Base-by-base conservation (phyloP, 495 filamentous ascomycete genomes). In the Annulohypoxylon maeteangense region DNA sequence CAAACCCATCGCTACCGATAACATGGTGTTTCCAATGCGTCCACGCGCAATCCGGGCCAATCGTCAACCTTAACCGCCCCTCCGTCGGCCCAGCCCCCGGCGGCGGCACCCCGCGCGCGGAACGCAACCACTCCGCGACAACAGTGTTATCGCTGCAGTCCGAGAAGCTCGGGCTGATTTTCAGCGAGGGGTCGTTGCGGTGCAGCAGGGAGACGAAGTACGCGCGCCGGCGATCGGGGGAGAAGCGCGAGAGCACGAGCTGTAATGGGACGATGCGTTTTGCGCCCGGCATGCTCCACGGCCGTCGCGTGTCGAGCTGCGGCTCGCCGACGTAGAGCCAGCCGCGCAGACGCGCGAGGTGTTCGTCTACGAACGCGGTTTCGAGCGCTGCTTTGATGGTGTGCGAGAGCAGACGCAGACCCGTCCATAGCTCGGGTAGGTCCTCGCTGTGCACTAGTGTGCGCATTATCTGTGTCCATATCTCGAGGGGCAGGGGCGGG, bases 381-480 rank as follows among this genome's bases (percentile, higher is more conserved):
- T 70, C 68, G 25, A 70, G 23, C 18, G 68, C 68, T 0, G 68
- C 68, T 16, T 70, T 70, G 1, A 70, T 36, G 14, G 62, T 65
- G 42, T 65, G 68, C 8, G 68, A 70, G 3, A 65, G 55, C 8
- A 65, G 62, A 20, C 68, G 68, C 11, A 70, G 31, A 10, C 38
- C 34, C 6, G 31, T 31, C 68, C 68, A 70, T 4, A 60, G 55
- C 8, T 65, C 62, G 1, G 68, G 68, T 0, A 70, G 36, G 18
- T 70, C 68, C 11, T 61, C 55, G 55, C 36, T 25, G 48, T 61
- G 48, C 5, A 70, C 62, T 0, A 70, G 18, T 4, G 27, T 32
- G 8, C 61, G 68, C 68, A 70, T 65, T 29, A 70, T 61, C 55
- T 70, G 56, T 4, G 68, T 70, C 68, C 68, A 70, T 47, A 70